Conservation (phyloP, 2,329 filamentous ascomycete genomes). For the Aspergillus sp. region DNA sequence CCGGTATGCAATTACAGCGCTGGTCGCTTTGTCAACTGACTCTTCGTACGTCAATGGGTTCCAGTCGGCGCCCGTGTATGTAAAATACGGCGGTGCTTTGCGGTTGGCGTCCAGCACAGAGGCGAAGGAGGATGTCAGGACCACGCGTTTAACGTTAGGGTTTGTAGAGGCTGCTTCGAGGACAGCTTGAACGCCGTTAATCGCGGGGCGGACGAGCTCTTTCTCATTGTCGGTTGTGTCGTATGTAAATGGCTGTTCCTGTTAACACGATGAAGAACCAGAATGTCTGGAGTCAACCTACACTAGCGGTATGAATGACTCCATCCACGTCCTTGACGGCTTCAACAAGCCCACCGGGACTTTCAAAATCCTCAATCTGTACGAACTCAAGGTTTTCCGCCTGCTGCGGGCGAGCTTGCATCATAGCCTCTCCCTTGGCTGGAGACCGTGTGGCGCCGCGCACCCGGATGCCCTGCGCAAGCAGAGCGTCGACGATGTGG, state of each 20-base stretch:
- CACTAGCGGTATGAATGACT: constrained; percentile 48
- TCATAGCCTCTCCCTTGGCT: constrained; percentile 32
- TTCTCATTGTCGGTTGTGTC: constrained; percentile 45
- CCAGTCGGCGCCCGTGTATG: constrained; percentile 28
- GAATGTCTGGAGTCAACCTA: constrained; percentile 17
- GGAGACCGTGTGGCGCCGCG: constrained; percentile 22
- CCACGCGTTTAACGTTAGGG: constrained; percentile 20
- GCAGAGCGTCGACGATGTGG: constrained; percentile 26
- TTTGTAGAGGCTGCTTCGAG: constrained; percentile 29
- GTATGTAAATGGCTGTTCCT: constrained; percentile 44
- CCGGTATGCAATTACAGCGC: constrained; percentile 27
- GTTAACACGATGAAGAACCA: neutral
- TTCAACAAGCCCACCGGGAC: constrained; percentile 34
- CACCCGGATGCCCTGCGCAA: constrained; percentile 20
- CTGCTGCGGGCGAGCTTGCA: constrained; percentile 36
- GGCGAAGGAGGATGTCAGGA: constrained; percentile 31
- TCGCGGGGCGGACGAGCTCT: constrained; percentile 44
- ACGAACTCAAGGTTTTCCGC: constrained; percentile 42
- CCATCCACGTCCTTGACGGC: constrained; percentile 44
- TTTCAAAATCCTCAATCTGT: constrained; percentile 43
- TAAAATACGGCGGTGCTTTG: constrained; percentile 17
- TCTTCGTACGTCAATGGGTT: constrained; percentile 31
- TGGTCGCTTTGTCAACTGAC: constrained; percentile 16
- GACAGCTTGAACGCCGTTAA: constrained; percentile 46
- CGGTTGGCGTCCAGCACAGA: constrained; percentile 21